These are phyloP conservation scores for Penicillium sclerotiorum DNA, from an alignment of 2,329 filamentous ascomycete genomes.

Conservation along the genomic window DNA sequence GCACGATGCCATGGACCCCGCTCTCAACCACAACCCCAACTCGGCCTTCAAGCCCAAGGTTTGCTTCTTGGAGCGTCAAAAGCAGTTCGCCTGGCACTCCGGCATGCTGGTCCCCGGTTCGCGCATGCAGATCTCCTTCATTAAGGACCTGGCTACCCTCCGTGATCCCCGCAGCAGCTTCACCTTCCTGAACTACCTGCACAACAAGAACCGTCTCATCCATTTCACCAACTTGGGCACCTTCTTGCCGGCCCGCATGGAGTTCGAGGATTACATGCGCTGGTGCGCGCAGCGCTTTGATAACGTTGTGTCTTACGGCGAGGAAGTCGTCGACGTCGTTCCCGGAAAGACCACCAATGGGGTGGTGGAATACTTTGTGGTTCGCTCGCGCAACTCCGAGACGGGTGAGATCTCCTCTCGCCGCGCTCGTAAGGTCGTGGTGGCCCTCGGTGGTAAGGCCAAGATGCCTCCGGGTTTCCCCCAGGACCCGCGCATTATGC, in stretches of 20 bases:
- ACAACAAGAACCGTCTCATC: constrained; percentile 76
- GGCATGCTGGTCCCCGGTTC: constrained; percentile 93
- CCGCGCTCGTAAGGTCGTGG: constrained; percentile 57
- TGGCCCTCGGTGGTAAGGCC: constrained; percentile 68
- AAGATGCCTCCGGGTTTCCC: constrained; percentile 73
- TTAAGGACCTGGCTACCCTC: constrained; percentile 92
- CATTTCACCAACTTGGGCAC: constrained; percentile 90
- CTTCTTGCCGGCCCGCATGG: constrained; percentile 80
- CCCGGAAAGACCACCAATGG: constrained; percentile 57
- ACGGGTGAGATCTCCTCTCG: constrained; percentile 45
- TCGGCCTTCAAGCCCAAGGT: constrained; percentile 64
- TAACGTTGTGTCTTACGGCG: constrained; percentile 71
- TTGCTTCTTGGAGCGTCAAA: constrained; percentile 84
- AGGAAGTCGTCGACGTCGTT: constrained; percentile 73
- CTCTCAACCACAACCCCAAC: constrained; percentile 41
- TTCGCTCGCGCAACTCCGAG: constrained; percentile 64
- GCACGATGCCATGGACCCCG: constrained; percentile 70
- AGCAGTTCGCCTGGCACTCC: constrained; percentile 84
- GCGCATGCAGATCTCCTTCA: constrained; percentile 96
- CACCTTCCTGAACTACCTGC: constrained; percentile 94
- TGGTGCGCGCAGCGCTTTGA: constrained; percentile 87
- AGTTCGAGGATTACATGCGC: constrained; percentile 93
- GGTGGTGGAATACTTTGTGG: constrained; percentile 66
- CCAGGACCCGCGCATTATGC: constrained; percentile 71
- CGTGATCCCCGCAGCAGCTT: constrained; percentile 87